Conservation (phyloP, 768 basidiomycete species). For the Rhodotorula babjevae region DNA sequence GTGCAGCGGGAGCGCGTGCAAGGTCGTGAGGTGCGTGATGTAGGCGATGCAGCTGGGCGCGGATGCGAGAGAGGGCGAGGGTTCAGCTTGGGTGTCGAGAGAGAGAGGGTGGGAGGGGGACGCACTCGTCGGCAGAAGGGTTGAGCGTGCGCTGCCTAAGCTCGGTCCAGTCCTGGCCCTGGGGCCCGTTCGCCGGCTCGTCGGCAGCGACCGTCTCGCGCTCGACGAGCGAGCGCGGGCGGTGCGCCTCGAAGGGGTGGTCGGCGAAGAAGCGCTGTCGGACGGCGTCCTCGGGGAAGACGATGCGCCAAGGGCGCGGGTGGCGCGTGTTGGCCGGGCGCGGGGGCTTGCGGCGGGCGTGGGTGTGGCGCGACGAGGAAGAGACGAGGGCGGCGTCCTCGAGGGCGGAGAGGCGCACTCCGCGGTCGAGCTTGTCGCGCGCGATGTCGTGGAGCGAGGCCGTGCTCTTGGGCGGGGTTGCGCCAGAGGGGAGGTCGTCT, state of each 20-base stretch:
- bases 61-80: neutral
- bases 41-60: conserved; percentile 62
- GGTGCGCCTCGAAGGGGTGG: conserved; percentile 92
- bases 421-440: conserved; percentile 18
- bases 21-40: conserved; percentile 67
- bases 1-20: conserved; percentile 62
- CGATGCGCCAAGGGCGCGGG: conserved; percentile 56
- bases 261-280: conserved; percentile 88
- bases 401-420: conserved; percentile 4
- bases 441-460: conserved; percentile 5
- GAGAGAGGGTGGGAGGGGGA: conserved; percentile 18
- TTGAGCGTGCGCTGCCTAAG: conserved; percentile 74
- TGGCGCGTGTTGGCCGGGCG: conserved; percentile 6
- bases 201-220: conserved; percentile 48
- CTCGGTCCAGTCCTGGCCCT: conserved; percentile 66
- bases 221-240: conserved; percentile 73
- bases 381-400: conserved; percentile 5
- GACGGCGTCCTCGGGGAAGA: conserved; percentile 77
- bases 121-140: conserved; percentile 86
- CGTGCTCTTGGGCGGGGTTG: neutral
- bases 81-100: neutral
- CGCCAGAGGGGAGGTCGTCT: conserved; percentile 2
- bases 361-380: neutral
- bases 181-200: conserved; percentile 53
- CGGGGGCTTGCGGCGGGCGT: conserved; percentile 19